phyloP scores from a whole-genome alignment of 1,284 basidiomycete genomes.

The Trametes sp. region DNA sequence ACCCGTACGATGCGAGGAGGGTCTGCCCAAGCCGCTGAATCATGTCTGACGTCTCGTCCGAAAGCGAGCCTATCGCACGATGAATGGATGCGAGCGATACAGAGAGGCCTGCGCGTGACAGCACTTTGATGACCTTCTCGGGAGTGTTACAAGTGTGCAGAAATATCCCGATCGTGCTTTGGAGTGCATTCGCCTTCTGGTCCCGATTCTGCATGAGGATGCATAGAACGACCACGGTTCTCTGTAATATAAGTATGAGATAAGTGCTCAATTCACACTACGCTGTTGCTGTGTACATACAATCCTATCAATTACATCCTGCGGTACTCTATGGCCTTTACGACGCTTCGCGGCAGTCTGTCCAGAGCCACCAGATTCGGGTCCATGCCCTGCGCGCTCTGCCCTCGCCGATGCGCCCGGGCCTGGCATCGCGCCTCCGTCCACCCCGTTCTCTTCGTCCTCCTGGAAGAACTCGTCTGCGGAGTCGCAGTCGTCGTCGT shows the following conservation, averaged over 20 bases:
- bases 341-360: too few species aligned
- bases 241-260: not conserved
- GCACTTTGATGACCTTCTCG: conserved; percentile 8
- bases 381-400: too few species aligned
- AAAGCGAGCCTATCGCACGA: conserved; percentile 31
- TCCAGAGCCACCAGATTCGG: too few species aligned
- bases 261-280: too few species aligned
- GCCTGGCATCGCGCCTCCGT: not conserved
- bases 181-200: conserved; percentile 15
- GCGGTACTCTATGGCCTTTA: not conserved
- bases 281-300: too few species aligned
- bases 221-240: not conserved
- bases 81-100: conserved; percentile 21
- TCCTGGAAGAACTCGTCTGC: conserved; percentile 7
- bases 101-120: conserved; percentile 9
- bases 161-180: conserved; percentile 23
- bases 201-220: conserved; percentile 16
- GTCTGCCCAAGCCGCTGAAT: conserved; percentile 34
- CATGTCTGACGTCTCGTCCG: conserved; percentile 19
- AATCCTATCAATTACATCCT: not conserved
- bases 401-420: too few species aligned
- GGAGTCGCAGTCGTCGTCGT: not conserved
- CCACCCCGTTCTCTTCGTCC: not conserved
- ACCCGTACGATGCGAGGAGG: conserved; percentile 24
- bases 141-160: conserved; percentile 19